These are phyloP conservation scores for Epicoccum nigrum DNA, from an alignment of 2,329 filamentous ascomycete genomes.

Conservation along the genomic window DNA sequence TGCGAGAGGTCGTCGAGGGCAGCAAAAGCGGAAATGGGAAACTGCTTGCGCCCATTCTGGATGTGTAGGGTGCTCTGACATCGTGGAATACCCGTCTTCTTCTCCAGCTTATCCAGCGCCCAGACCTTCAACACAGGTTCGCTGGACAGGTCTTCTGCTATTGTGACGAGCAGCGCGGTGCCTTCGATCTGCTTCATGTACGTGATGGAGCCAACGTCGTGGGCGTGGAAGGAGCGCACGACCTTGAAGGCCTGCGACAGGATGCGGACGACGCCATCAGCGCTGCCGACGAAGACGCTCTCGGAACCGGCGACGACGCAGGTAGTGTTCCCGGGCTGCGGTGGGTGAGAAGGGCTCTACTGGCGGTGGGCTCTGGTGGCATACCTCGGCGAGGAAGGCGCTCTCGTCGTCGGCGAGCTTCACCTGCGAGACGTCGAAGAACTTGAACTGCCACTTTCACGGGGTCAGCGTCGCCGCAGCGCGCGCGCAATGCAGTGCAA, in stretches of 20 bases:
- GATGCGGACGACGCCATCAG: conserved; percentile 85
- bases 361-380: conserved; percentile 31
- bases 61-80: conserved; percentile 86
- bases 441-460: conserved; percentile 97
- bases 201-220: conserved; percentile 79
- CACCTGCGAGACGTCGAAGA: conserved; percentile 93
- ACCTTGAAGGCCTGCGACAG: conserved; percentile 87
- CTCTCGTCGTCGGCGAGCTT: conserved; percentile 79
- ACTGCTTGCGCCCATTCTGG: conserved; percentile 88
- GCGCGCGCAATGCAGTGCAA: too few species aligned
- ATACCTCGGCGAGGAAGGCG: conserved; percentile 78
- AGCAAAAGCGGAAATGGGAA: conserved; percentile 92
- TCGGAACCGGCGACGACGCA: conserved; percentile 86
- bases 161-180: conserved; percentile 83
- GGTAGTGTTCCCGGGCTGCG: conserved; percentile 69
- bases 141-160: conserved; percentile 83
- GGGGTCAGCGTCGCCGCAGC: conserved; percentile 31
- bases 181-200: conserved; percentile 92
- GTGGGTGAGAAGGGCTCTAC: conserved; percentile 28
- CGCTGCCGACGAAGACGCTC: conserved; percentile 85
- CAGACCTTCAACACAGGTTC: conserved; percentile 96
- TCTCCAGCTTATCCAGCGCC: conserved; percentile 91
- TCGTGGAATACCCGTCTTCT: conserved; percentile 87
- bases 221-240: conserved; percentile 82
- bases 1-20: conserved; percentile 88